A percentile compares a stretch with the other conserved stretches of the same genome.
phyloP scores from a whole-genome alignment of 2,329 filamentous ascomycete species.

The Zymoseptoria crescenta region DNA sequence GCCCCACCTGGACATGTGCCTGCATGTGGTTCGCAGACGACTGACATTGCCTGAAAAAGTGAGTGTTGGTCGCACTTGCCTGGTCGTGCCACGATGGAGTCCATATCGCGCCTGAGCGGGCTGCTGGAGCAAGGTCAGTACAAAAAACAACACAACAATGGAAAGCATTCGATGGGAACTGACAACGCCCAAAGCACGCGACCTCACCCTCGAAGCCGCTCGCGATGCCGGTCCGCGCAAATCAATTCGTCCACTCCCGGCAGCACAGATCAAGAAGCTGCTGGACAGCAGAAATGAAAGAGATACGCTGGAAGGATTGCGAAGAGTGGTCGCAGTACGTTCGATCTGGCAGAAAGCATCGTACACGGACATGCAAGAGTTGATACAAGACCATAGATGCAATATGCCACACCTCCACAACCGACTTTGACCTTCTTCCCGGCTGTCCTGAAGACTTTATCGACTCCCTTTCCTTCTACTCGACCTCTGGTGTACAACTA shows the following conservation, averaged over 20 bases:
- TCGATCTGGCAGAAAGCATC: neutral
- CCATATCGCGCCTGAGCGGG: slow-evolving; percentile 85
- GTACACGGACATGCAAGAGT: slow-evolving; percentile 2
- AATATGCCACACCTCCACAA: slow-evolving; percentile 83
- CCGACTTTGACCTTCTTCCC: slow-evolving; percentile 90
- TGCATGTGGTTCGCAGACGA: neutral
- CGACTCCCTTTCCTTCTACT: slow-evolving; percentile 85
- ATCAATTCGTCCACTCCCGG: slow-evolving; percentile 59
- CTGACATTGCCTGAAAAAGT: neutral
- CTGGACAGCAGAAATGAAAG: slow-evolving; percentile 89
- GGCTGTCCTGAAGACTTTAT: slow-evolving; percentile 96
- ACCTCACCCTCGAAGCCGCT: slow-evolving; percentile 94
- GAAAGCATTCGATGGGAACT: slow-evolving; percentile 15
- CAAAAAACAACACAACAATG: slow-evolving; percentile 52
- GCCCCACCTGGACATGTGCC: neutral
- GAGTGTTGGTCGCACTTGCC: slow-evolving; percentile 9
- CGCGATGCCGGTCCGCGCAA: slow-evolving; percentile 65
- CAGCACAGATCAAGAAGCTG: slow-evolving; percentile 85
- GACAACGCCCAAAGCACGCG: slow-evolving; percentile 58
- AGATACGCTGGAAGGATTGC: slow-evolving; percentile 85
- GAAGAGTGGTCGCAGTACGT: slow-evolving; percentile 75
- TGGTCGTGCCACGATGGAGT: slow-evolving; percentile 62
- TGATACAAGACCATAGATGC: slow-evolving; percentile 57
- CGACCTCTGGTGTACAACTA: slow-evolving; percentile 99
- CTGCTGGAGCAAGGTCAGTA: slow-evolving; percentile 84